phyloP scores from a whole-genome alignment of 2,329 filamentous ascomycete species.

The Colletotrichum sp. region DNA sequence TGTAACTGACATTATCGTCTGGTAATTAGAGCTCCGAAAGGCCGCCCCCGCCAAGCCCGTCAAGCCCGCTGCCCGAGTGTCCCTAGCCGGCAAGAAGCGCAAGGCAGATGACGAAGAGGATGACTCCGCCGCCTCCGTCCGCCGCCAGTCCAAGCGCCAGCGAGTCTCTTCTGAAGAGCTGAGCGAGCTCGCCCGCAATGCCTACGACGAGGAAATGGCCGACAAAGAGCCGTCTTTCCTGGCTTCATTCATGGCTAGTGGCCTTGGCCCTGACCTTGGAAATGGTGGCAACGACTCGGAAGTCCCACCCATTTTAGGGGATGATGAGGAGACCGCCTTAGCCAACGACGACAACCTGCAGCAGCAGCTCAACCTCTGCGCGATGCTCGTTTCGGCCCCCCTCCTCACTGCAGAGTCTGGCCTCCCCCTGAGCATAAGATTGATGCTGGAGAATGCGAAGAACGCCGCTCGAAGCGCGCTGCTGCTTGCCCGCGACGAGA shows the following conservation, averaged over 20 bases:
- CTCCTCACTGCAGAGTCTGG: neutral
- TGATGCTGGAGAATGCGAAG: neutral
- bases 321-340: neutral
- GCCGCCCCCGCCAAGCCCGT: neutral
- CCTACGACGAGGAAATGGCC: neutral
- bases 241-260: neutral
- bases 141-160: neutral
- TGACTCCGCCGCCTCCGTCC: neutral
- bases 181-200: neutral
- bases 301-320: fast-evolving
- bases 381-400: neutral
- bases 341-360: neutral
- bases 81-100: neutral
- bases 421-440: neutral
- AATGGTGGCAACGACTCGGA: neutral
- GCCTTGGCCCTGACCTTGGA: neutral
- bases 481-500: neutral
- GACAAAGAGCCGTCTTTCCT: neutral
- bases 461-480: neutral
- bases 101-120: neutral
- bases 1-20: neutral
- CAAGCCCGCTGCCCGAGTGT: neutral
- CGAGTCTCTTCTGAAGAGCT: neutral
- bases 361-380: neutral
- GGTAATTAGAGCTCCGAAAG: neutral